Evolutionary conservation across 1,284 basidiomycete genomes (phyloP).

Genomic region (Malassezia yamatoensis): DNA sequence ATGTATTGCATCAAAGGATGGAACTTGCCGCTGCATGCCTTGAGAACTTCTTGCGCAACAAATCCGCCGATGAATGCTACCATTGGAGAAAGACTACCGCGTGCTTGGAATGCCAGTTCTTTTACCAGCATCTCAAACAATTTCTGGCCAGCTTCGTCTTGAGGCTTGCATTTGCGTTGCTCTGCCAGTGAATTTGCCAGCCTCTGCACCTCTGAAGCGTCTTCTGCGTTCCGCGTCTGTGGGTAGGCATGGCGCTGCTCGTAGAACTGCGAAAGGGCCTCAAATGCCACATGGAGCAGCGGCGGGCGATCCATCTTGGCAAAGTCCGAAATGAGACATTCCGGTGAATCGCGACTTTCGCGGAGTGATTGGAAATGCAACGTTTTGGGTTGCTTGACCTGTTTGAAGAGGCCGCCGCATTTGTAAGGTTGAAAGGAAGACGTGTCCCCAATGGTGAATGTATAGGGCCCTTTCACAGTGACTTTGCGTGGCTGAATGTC

Average conservation of each 20-base stretch:
- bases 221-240: conserved; percentile 69
- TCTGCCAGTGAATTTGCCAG: conserved; percentile 64
- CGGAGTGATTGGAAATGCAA: conserved; percentile 73
- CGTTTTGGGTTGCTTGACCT: conserved; percentile 98
- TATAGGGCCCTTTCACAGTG: conserved; percentile 64
- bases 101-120: conserved; percentile 82
- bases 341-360: conserved; percentile 72
- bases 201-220: conserved; percentile 63
- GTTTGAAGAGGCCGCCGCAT: conserved; percentile 86
- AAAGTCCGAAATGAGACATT: conserved; percentile 90
- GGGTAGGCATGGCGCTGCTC: conserved; percentile 64
- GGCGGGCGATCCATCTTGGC: conserved; percentile 91
- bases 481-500: conserved; percentile 82
- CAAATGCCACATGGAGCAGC: conserved; percentile 85
- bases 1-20: conserved; percentile 89
- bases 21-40: conserved; percentile 96
- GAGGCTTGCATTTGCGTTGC: conserved; percentile 56
- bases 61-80: conserved; percentile 93
- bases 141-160: conserved; percentile 50
- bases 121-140: conserved; percentile 68
- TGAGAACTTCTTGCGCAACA: conserved; percentile 93
- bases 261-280: conserved; percentile 76
- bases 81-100: conserved; percentile 82
- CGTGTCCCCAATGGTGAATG: conserved; percentile 48
- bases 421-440: conserved; percentile 60